phyloP scores from a whole-genome alignment of 2,329 filamentous ascomycete species.

The Beauveria scarabaeidicola region DNA sequence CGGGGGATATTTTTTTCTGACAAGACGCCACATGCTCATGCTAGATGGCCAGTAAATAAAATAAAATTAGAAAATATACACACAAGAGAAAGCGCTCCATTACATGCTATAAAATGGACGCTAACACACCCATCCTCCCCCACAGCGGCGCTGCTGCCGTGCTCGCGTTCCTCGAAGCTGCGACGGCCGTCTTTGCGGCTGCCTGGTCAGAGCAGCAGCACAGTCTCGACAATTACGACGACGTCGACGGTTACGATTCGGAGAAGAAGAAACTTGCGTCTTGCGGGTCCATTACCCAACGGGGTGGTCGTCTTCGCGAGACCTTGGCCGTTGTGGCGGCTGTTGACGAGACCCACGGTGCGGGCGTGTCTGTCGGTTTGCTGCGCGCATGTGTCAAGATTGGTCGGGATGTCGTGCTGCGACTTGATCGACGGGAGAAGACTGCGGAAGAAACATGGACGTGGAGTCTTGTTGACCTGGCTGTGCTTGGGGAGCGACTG shows the following conservation, averaged over 20 bases:
- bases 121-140: conserved; percentile 9
- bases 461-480: not conserved
- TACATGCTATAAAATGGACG: conserved; percentile 27
- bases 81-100: conserved; percentile 13
- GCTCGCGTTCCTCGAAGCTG: conserved; percentile 15
- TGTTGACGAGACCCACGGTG: not conserved
- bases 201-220: conserved; percentile 5
- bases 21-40: not conserved
- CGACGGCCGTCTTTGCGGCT: conserved; percentile 11
- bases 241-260: not conserved
- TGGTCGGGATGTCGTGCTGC: conserved; percentile 18
- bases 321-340: not conserved
- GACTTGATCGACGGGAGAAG: conserved; percentile 11
- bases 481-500: not conserved
- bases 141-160: conserved; percentile 10
- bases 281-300: not conserved
- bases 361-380: conserved; percentile 4
- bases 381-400: conserved; percentile 18
- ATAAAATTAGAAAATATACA: not conserved
- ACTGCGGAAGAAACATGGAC: not conserved
- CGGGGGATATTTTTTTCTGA: not conserved
- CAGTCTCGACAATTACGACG: not conserved
- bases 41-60: not conserved
- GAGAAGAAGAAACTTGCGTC: not conserved
- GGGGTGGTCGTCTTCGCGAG: not conserved